Percentiles rank a stretch among this genome's conserved stretches.
These are phyloP conservation scores for Kodamaea sp. DNA, from an alignment of 1,139 yeast genomes.

Conservation along the genomic window DNA sequence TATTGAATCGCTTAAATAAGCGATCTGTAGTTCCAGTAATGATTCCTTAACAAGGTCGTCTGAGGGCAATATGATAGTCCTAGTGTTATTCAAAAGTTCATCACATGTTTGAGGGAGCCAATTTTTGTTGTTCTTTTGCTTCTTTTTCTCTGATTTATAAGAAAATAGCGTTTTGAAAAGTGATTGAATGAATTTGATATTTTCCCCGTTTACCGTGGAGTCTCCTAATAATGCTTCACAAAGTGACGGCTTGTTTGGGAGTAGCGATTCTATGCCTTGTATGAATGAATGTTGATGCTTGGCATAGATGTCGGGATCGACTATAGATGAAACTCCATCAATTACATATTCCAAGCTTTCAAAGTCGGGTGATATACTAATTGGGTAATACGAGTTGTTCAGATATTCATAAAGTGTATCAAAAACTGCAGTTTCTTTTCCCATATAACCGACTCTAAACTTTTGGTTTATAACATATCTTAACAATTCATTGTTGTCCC, in stretches of 20 bases:
- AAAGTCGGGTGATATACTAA: constrained; percentile 29
- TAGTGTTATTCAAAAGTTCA: constrained; percentile 23
- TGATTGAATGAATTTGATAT: constrained; percentile 25
- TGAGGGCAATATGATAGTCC: constrained; percentile 37
- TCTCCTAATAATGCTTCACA: constrained; percentile 36
- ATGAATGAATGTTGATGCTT: constrained; percentile 68
- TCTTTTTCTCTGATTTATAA: neutral
- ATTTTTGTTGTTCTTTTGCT: constrained; percentile 2
- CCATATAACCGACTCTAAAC: constrained; percentile 34
- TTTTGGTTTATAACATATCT: constrained; percentile 37
- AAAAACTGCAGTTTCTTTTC: constrained; percentile 24
- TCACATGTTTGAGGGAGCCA: constrained; percentile 27
- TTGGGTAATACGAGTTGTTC: constrained; percentile 20
- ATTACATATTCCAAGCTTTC: constrained; percentile 32
- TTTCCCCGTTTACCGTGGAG: constrained; percentile 17
- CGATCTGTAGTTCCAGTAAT: constrained; percentile 23
- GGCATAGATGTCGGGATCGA: constrained; percentile 64
- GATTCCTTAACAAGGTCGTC: constrained; percentile 27
- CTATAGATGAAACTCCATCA: constrained; percentile 51
- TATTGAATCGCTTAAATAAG: constrained; percentile 32
- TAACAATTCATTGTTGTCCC: constrained; percentile 22
- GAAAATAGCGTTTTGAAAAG: constrained; percentile 33
- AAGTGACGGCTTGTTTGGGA: constrained; percentile 41
- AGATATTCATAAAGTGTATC: constrained; percentile 26
- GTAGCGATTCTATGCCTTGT: constrained; percentile 61